These are phyloP conservation scores for button mushroom (Agaricus bisporus) DNA, from an alignment of 768 basidiomycete species.

Conservation along the genomic window DNA sequence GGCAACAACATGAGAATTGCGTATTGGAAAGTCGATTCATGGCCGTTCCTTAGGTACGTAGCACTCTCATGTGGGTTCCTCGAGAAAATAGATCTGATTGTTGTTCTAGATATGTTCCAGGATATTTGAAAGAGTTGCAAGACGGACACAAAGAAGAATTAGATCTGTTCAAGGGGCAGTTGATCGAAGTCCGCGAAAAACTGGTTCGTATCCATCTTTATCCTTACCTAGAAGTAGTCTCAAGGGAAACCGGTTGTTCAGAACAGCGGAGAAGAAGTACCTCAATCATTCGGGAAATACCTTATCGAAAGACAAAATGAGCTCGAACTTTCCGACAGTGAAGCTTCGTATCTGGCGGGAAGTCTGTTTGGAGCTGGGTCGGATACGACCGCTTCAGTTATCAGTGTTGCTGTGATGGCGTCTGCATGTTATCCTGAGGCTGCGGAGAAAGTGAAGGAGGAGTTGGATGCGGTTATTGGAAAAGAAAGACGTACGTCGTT, in stretches of 20 bases:
- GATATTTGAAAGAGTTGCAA: conserved; percentile 52
- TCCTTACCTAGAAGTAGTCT: neutral
- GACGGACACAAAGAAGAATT: conserved; percentile 53
- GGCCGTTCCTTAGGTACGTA: conserved; percentile 34
- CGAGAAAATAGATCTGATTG: neutral
- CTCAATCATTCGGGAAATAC: conserved; percentile 49
- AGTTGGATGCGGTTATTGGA: conserved; percentile 49
- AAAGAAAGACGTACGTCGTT: conserved; percentile 28
- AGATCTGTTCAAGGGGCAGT: conserved; percentile 45
- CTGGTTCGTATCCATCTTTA: conserved; percentile 27
- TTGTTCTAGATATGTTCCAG: conserved; percentile 44
- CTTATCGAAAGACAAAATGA: conserved; percentile 50
- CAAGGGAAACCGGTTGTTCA: conserved; percentile 6
- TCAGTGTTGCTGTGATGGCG: conserved; percentile 52
- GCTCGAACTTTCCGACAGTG: conserved; percentile 48
- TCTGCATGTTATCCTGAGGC: conserved; percentile 49
- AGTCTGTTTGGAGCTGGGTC: conserved; percentile 63
- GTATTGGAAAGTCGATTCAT: conserved; percentile 41
- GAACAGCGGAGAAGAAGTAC: conserved; percentile 28
- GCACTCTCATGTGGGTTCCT: neutral
- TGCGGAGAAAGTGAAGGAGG: conserved; percentile 44
- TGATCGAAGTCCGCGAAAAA: conserved; percentile 37
- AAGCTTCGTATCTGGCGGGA: conserved; percentile 58
- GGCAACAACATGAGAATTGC: conserved; percentile 39
- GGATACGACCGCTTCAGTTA: conserved; percentile 58